Evolutionary conservation across 2,329 filamentous ascomycete species (phyloP).

Genomic region (Pochonia chlamydosporia): DNA sequence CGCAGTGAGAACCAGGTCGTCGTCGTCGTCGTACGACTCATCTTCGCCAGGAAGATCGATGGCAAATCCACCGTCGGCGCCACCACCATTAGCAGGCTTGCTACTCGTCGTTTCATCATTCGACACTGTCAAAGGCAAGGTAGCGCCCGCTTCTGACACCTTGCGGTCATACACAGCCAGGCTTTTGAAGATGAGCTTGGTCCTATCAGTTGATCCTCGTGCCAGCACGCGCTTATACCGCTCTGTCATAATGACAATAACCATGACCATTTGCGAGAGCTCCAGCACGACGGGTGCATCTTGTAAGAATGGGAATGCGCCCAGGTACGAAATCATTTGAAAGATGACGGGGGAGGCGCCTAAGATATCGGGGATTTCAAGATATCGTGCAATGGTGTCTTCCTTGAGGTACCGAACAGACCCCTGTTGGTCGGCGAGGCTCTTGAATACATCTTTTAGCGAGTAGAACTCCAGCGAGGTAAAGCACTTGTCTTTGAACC

Average conservation of each 20-base stretch:
- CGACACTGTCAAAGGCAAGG: background rate
- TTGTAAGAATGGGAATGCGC: constrained; percentile 66
- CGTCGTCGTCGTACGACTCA: constrained; percentile 41
- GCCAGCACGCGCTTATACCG: constrained; percentile 59
- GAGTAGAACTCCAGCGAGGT: constrained; percentile 67
- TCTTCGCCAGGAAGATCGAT: constrained; percentile 40
- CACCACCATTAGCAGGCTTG: constrained; percentile 13
- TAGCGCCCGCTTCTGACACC: constrained; percentile 27
- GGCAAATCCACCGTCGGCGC: constrained; percentile 40
- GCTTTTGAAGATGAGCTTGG: constrained; percentile 64
- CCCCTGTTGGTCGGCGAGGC: constrained; percentile 59
- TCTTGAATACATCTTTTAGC: constrained; percentile 67
- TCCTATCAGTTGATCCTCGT: constrained; percentile 50
- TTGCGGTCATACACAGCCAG: constrained; percentile 65
- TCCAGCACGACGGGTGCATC: constrained; percentile 66
- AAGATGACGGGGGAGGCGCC: constrained; percentile 63
- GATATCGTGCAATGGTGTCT: constrained; percentile 63
- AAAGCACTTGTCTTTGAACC: constrained; percentile 66
- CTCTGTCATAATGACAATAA: constrained; percentile 66
- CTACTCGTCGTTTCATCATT: background rate
- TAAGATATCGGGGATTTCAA: constrained; percentile 67
- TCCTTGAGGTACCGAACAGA: constrained; percentile 60
- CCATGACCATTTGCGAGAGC: constrained; percentile 65
- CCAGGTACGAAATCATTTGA: constrained; percentile 65
- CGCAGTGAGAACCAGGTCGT: constrained; percentile 60